These are phyloP conservation scores for Anthracocystis setariae DNA, from an alignment of 1,284 basidiomycete genomes.

Conservation along the genomic window DNA sequence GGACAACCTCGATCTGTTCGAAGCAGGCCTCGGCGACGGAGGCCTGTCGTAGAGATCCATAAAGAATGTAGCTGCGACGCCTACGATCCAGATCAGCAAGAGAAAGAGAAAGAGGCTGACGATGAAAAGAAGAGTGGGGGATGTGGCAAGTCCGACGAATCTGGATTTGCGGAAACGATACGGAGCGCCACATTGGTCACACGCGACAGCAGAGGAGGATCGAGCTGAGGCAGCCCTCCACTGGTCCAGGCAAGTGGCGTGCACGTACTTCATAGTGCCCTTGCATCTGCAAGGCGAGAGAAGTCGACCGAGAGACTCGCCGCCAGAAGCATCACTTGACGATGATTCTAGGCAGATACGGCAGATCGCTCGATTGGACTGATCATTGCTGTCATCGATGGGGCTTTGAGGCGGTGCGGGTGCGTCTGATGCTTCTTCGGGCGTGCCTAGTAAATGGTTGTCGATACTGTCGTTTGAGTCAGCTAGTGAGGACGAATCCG, in stretches of 20 bases:
- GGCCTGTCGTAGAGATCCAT: conserved; percentile 42
- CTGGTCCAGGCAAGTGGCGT: conserved; percentile 59
- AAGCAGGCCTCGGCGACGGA: not conserved
- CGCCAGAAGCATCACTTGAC: conserved; percentile 16
- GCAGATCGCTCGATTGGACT: conserved; percentile 36
- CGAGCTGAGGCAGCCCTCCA: conserved; percentile 54
- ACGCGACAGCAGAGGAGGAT: conserved; percentile 43
- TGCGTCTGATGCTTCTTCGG: not conserved
- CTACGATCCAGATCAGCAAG: conserved; percentile 43
- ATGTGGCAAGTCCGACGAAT: conserved; percentile 52
- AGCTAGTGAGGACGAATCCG: conserved; percentile 2
- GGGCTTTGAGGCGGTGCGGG: not conserved
- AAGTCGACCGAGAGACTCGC: conserved; percentile 44
- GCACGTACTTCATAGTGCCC: conserved; percentile 66
- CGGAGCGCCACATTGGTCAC: conserved; percentile 62
- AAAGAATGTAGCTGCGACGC: conserved; percentile 31
- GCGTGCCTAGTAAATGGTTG: not conserved
- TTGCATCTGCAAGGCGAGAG: conserved; percentile 57
- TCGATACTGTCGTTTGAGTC: conserved; percentile 11
- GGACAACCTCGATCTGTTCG: conserved; percentile 2
- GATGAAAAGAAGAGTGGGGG: conserved; percentile 39
- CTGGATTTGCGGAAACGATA: conserved; percentile 55
- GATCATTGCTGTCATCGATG: conserved; percentile 19
- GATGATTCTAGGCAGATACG: conserved; percentile 43
- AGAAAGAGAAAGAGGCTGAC: conserved; percentile 49